Evolutionary conservation across 495 filamentous ascomycete genomes (phyloP).

Genomic region (Trichocladium antarcticum): DNA sequence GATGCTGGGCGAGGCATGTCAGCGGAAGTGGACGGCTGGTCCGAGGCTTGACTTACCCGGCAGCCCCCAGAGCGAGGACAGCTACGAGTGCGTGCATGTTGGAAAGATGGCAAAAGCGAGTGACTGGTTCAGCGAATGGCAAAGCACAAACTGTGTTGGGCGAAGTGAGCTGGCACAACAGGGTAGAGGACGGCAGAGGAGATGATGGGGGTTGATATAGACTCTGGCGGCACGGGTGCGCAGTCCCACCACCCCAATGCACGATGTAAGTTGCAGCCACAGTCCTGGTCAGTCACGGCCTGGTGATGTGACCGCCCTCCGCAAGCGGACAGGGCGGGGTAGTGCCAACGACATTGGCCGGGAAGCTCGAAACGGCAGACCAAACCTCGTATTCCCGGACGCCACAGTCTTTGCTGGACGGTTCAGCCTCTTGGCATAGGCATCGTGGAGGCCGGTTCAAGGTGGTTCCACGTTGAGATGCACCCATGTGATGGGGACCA

Average conservation of each 20-base stretch:
- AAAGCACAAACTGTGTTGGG: too few species aligned
- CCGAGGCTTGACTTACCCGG: not conserved
- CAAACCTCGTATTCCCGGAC: conserved; percentile 4
- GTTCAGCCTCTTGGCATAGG: not conserved
- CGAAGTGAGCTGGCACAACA: too few species aligned
- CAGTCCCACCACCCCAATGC: not conserved
- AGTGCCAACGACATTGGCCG: not conserved
- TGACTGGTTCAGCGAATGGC: not conserved
- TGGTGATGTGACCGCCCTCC: not conserved
- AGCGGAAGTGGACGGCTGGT: not conserved
- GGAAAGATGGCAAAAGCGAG: not conserved
- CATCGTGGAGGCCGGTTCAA: not conserved
- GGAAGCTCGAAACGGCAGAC: not conserved
- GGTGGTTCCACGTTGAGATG: too few species aligned
- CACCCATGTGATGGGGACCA: too few species aligned
- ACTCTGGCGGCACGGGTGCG: not conserved
- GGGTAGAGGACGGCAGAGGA: too few species aligned
- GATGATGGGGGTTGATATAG: too few species aligned
- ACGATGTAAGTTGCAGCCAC: not conserved
- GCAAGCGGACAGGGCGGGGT: conserved; percentile 5
- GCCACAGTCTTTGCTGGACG: not conserved
- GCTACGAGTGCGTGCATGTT: conserved; percentile 5
- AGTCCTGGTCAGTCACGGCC: not conserved
- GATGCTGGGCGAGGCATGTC: conserved; percentile 4
- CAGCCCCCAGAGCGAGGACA: conserved; percentile 1